These are phyloP conservation scores for Penicillium canariense DNA, from an alignment of 495 filamentous ascomycete species.

Conservation along the genomic window DNA sequence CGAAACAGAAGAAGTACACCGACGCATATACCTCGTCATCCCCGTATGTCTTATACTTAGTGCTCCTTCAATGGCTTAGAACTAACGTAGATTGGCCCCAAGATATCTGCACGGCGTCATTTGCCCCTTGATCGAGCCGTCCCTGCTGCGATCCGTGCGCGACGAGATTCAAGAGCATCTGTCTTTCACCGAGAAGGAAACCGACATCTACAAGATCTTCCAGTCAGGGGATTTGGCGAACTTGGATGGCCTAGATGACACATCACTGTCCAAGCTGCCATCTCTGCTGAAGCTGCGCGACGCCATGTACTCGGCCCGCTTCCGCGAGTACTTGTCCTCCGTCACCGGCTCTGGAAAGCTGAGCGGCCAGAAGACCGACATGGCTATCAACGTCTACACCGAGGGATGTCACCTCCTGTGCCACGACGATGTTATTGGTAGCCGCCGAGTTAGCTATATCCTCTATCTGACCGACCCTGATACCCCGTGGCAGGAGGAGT, in stretches of 20 bases:
- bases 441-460: constrained; percentile 90
- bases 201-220: constrained; percentile 99
- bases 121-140: constrained; percentile 67
- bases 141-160: constrained; percentile 82
- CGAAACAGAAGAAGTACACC: constrained; percentile 65
- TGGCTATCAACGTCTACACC: constrained; percentile 98
- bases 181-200: constrained; percentile 96
- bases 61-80: neutral
- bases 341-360: constrained; percentile 83
- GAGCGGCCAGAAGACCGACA: constrained; percentile 94
- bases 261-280: constrained; percentile 76
- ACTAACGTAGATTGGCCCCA: constrained; percentile 10
- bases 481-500: constrained; percentile 83
- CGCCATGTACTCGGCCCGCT: constrained; percentile 85
- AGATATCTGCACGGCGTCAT: constrained; percentile 93
- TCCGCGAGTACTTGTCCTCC: constrained; percentile 81
- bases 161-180: constrained; percentile 84
- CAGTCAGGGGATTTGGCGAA: constrained; percentile 98
- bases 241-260: constrained; percentile 85
- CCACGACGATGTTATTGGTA: constrained; percentile 98
- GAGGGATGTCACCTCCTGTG: constrained; percentile 94
- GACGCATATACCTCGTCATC: constrained; percentile 66
- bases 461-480: constrained; percentile 95
- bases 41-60: constrained; percentile 50
- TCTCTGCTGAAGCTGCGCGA: constrained; percentile 84